phyloP scores from a whole-genome alignment of 495 filamentous ascomycete genomes.

The Sporormia fimetaria region DNA sequence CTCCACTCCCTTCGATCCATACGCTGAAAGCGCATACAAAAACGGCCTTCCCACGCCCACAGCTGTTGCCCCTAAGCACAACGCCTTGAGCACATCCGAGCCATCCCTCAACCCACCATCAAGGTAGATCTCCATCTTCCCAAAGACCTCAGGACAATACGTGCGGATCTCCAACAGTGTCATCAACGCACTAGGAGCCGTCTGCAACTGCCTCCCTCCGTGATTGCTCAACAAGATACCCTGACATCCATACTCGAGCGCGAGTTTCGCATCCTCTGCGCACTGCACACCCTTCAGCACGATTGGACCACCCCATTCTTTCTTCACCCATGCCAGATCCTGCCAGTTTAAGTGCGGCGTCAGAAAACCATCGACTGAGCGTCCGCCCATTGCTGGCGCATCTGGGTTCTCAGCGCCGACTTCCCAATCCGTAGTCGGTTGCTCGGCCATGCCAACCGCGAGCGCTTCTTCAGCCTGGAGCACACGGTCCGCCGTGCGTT shows the following conservation, averaged over 20 bases:
- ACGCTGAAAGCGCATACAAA: conserved; percentile 17
- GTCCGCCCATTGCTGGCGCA: conserved; percentile 10
- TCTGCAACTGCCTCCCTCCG: conserved; percentile 15
- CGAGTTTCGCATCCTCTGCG: conserved; percentile 19
- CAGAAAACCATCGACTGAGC: conserved; percentile 4
- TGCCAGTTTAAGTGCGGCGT: conserved; percentile 17
- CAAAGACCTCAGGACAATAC: conserved; percentile 19
- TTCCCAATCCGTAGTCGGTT: conserved; percentile 12
- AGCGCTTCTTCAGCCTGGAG: conserved; percentile 23
- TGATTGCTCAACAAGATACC: conserved; percentile 20
- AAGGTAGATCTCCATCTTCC: conserved; percentile 14
- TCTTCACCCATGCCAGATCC: conserved; percentile 16
- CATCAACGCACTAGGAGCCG: conserved; percentile 14
- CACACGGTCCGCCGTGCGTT: conserved; percentile 32
- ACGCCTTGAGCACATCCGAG: conserved; percentile 15
- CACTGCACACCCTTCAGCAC: conserved; percentile 18
- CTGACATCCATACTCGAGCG: conserved; percentile 10
- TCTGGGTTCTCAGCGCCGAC: conserved; percentile 10
- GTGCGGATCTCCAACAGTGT: conserved; percentile 18
- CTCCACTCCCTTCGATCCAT: conserved; percentile 16
- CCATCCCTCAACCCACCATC: conserved; percentile 18
- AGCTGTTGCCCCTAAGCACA: conserved; percentile 18
- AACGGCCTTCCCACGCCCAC: conserved; percentile 18
- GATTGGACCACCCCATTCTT: conserved; percentile 21
- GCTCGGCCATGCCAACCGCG: conserved; percentile 15